phyloP scores from a whole-genome alignment of 495 filamentous ascomycete genomes.

The Podospora didyma region DNA sequence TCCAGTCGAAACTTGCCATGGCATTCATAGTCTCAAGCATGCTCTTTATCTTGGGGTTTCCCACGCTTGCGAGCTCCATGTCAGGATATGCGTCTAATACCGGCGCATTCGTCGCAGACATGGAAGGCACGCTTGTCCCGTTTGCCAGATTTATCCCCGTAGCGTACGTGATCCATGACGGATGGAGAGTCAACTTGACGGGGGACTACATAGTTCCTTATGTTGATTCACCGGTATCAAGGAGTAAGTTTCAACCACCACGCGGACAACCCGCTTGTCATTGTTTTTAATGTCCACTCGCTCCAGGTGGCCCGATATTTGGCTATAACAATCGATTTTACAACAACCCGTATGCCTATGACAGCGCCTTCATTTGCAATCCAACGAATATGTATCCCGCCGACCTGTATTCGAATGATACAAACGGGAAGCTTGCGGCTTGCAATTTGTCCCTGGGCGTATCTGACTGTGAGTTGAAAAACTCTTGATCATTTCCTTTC shows the following conservation, averaged over 20 bases:
- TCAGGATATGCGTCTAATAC: neutral
- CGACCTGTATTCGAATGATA: neutral
- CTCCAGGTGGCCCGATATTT: neutral
- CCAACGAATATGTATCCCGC: neutral
- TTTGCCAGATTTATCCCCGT: neutral
- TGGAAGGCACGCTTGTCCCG: neutral
- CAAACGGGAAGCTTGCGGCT: neutral
- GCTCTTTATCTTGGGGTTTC: conserved; percentile 2
- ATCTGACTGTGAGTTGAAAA: neutral
- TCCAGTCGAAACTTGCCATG: neutral
- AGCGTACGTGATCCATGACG: conserved; percentile 5
- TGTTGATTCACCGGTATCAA: too few species aligned
- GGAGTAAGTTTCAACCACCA: too few species aligned
- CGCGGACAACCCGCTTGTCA: too few species aligned
- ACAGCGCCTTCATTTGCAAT: neutral
- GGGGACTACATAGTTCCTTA: neutral
- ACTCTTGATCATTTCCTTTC: too few species aligned
- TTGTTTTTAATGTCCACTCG: neutral
- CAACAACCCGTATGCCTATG: too few species aligned
- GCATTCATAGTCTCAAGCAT: neutral
- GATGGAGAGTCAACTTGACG: neutral
- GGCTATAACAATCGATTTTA: neutral
- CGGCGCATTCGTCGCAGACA: neutral
- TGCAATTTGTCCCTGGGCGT: neutral
- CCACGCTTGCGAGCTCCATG: conserved; percentile 1